A percentile compares a stretch with the other conserved stretches of the same genome.
These are phyloP conservation scores for Biscogniauxia marginata DNA, from an alignment of 2,329 filamentous ascomycete species.

Conservation along the genomic window DNA sequence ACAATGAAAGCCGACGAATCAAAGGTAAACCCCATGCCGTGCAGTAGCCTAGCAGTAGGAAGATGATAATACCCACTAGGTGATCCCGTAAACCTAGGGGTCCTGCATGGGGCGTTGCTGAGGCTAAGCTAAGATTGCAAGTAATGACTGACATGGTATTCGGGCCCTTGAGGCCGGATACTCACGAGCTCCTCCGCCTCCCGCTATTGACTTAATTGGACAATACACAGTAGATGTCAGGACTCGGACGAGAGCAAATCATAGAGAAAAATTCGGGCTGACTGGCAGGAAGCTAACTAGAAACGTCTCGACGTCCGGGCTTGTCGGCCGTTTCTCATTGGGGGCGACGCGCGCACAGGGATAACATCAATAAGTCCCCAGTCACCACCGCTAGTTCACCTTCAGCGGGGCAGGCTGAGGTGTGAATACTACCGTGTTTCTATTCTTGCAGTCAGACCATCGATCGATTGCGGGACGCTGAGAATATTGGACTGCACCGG, in stretches of 20 bases:
- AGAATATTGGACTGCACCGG: neutral
- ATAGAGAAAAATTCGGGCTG: constrained; percentile 13
- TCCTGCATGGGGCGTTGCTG: constrained; percentile 10
- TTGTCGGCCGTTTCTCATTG: neutral
- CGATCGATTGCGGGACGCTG: neutral
- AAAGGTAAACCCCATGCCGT: constrained; percentile 2
- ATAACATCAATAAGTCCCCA: constrained; percentile 1
- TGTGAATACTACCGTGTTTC: neutral
- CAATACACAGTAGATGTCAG: neutral
- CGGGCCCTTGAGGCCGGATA: neutral
- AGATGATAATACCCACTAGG: constrained; percentile 1
- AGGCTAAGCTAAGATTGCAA: neutral
- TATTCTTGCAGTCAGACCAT: neutral
- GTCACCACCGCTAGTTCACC: too few relatives aligned
- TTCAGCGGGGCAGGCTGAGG: neutral
- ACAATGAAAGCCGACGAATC: constrained; percentile 8
- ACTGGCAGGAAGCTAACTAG: constrained; percentile 16
- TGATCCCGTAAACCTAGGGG: neutral
- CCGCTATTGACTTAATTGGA: neutral
- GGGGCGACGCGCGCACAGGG: neutral
- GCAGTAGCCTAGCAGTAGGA: constrained; percentile 1
- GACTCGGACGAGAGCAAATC: constrained; percentile 17
- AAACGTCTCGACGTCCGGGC: constrained; percentile 5
- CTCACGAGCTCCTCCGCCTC: too few relatives aligned
- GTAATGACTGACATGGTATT: neutral